Conservation (phyloP, 306 rosid species). For the Dryas drummondii region DNA sequence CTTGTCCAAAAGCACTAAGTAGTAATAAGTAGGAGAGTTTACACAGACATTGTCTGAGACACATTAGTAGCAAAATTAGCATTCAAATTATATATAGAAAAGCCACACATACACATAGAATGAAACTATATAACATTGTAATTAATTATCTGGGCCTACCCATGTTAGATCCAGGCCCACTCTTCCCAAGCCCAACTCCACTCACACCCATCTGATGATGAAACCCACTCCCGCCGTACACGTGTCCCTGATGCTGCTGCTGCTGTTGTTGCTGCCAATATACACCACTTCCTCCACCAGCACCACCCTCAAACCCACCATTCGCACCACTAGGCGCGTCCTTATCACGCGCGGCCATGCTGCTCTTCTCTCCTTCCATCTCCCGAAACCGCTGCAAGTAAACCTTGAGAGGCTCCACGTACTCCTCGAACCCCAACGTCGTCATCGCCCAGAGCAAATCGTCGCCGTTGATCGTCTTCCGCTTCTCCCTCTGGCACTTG, state of each 20-base stretch:
- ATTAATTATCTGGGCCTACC: constrained; percentile 36
- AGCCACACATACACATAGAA: background rate
- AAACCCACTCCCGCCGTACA: constrained; percentile 63
- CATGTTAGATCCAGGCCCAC: constrained; percentile 51
- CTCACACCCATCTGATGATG: constrained; percentile 57
- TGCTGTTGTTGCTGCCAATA: constrained; percentile 16
- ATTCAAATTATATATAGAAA: background rate
- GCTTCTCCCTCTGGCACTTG: constrained; percentile 89
- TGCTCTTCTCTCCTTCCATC: constrained; percentile 74
- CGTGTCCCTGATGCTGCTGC: constrained; percentile 60
- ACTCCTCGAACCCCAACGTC: constrained; percentile 75
- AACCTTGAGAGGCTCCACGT: constrained; percentile 81
- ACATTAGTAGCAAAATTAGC: background rate
- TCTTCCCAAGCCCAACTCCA: constrained; percentile 59
- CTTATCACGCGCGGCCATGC: constrained; percentile 58
- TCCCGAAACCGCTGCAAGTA: constrained; percentile 78
- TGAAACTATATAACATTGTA: background rate
- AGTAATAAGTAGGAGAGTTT: background rate
- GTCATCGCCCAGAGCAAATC: constrained; percentile 94
- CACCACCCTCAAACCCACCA: constrained; percentile 30
- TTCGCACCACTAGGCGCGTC: constrained; percentile 30
- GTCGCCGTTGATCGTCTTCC: constrained; percentile 92
- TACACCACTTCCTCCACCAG: constrained; percentile 16
- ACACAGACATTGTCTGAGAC: background rate
- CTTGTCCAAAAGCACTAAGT: background rate